Percentiles rank a stretch among this genome's conserved stretches.
Conservation (phyloP, 1,284 basidiomycete species). For the Thelephora terrestris region DNA sequence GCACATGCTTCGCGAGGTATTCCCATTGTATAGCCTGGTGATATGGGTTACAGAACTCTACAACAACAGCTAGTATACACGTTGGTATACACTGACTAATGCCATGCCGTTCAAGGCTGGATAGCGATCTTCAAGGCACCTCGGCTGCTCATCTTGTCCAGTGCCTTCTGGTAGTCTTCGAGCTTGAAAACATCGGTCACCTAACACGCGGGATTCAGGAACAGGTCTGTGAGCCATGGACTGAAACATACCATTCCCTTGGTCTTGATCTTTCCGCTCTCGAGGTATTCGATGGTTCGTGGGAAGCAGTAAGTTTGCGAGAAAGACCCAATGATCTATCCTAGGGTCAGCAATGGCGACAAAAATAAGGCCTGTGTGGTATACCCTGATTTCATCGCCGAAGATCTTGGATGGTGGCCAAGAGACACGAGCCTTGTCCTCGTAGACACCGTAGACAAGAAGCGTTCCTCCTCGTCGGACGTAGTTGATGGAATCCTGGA, state of each 20-base stretch:
- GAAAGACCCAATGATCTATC: conserved; percentile 77
- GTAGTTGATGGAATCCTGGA: conserved; percentile 75
- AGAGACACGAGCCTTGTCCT: conserved; percentile 63
- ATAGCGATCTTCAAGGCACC: conserved; percentile 62
- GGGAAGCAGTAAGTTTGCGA: conserved; percentile 83
- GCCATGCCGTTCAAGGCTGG: conserved; percentile 27
- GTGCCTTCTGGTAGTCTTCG: conserved; percentile 68
- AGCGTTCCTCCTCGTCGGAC: conserved; percentile 71
- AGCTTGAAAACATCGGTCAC: conserved; percentile 68
- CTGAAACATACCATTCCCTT: conserved; percentile 64
- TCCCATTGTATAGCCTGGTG: conserved; percentile 6
- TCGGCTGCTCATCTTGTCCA: conserved; percentile 77
- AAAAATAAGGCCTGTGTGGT: conserved; percentile 11
- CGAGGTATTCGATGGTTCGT: conserved; percentile 79
- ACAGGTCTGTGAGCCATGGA: not conserved
- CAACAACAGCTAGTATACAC: too few species aligned
- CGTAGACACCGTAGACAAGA: conserved; percentile 70
- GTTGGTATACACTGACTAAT: too few species aligned
- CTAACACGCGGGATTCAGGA: conserved; percentile 20
- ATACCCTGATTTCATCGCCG: conserved; percentile 71
- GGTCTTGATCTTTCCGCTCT: conserved; percentile 72
- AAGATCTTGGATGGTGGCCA: conserved; percentile 85
- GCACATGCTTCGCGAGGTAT: too few species aligned
- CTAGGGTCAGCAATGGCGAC: not conserved
- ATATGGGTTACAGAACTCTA: conserved; percentile 9